These are phyloP conservation scores for Nematodospora anomalae DNA, from an alignment of 1,139 yeast genomes.

Conservation along the genomic window DNA sequence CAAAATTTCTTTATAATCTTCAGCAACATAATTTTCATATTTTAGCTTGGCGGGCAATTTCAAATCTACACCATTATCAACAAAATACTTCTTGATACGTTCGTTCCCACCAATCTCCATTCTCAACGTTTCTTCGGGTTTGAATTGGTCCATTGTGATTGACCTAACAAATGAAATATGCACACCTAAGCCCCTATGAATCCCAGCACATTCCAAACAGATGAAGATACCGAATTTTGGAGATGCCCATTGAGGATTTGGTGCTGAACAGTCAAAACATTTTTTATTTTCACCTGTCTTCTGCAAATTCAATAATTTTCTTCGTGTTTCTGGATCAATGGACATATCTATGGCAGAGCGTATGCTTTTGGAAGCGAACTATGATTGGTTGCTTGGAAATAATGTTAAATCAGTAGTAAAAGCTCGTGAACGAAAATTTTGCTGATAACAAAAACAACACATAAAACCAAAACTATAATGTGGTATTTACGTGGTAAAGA, in stretches of 20 bases:
- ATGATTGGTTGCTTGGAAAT: no score
- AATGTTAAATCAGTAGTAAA: no score
- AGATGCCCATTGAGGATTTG: slow-evolving; percentile 99
- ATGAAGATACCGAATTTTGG: slow-evolving; percentile 96
- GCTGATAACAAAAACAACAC: slow-evolving; percentile 1
- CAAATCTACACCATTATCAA: slow-evolving; percentile 70
- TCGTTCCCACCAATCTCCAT: slow-evolving; percentile 97
- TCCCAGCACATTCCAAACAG: slow-evolving; percentile 96
- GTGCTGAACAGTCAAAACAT: slow-evolving; percentile 93
- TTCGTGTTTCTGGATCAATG: slow-evolving; percentile 86
- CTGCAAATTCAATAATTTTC: slow-evolving; percentile 77
- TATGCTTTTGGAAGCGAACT: no score
- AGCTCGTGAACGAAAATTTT: neutral
- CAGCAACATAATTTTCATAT: slow-evolving; percentile 89
- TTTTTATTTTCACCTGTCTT: slow-evolving; percentile 80
- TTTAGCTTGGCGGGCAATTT: slow-evolving; percentile 66
- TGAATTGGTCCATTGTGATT: slow-evolving; percentile 96
- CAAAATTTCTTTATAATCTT: slow-evolving; percentile 83
- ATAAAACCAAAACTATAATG: no score
- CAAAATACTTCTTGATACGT: slow-evolving; percentile 66
- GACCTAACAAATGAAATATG: slow-evolving; percentile 96
- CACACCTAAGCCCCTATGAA: slow-evolving; percentile 94
- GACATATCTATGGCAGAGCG: slow-evolving; percentile 49
- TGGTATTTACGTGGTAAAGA: no score
- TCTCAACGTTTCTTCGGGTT: slow-evolving; percentile 80